Evolutionary conservation across 768 basidiomycete genomes (phyloP), one percentile per base, ranked within the genome.

Genomic region (Sistotremastrum suecicum): DNA sequence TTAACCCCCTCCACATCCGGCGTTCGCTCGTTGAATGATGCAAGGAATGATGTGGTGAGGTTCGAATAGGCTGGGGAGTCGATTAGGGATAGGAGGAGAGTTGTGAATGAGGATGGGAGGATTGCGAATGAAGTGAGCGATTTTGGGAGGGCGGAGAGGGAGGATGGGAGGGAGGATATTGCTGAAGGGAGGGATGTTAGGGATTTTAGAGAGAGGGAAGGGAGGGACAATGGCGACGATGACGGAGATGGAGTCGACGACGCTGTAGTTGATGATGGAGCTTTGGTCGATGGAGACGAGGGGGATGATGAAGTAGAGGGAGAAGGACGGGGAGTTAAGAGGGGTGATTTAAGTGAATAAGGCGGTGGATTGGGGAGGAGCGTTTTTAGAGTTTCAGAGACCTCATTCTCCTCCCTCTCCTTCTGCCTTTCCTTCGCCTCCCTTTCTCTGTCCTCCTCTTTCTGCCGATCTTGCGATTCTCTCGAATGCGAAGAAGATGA

Each of bases 31-130:
- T 83, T 97, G 70, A 94, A 94, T 36, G 76, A 66, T 49, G 77
- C 80, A 36, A 95, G 71, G 58, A 83, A 98, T 3, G 72, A 60
- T 2, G 92, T 82, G 4, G 89, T 94, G 42, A 99, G 72, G 58
- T 95, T 94, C 5, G 85, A 80, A 61, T 98, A 99, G 0, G 95
- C 95, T 1, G 95, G 95, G 0, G 91, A 91, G 67, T 99, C 95
- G 52, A 98, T 75, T 45, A 92, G 65, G 40, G 83, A 82, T 10
- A 98, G 74, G 33, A 99, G 69, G 51, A 91, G 76, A 1, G 85
- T 83, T 3, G 89, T 87, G 58, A 95, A 82, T 3, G 85, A 83
- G 0, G 83, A 81, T 0, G 84, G 86, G 29, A 89, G 72, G 48
- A 31, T 2, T 42, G 64, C 55, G 49, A 70, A 63, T 47, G 61